Evolutionary conservation across 1,139 yeast species (phyloP).

Genomic region (Scheffersomyces lignicola): DNA sequence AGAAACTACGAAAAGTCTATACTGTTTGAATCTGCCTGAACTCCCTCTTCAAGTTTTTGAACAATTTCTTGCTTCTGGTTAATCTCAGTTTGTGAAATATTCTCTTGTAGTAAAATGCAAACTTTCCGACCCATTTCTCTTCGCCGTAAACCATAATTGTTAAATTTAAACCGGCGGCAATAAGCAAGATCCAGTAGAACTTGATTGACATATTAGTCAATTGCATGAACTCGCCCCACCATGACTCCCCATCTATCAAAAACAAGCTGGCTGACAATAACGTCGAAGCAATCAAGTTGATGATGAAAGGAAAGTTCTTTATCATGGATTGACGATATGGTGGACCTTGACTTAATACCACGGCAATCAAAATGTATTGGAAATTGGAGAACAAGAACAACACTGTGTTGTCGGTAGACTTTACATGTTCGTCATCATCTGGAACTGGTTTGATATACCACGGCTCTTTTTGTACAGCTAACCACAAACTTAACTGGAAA

Average conservation of each 20-base stretch:
- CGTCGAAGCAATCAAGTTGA: constrained; percentile 55
- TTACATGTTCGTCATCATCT: constrained; percentile 82
- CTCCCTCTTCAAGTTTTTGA: constrained; percentile 36
- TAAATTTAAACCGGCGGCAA: constrained; percentile 52
- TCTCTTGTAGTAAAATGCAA: constrained; percentile 34
- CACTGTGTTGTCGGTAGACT: constrained; percentile 86
- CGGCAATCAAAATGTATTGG: constrained; percentile 84
- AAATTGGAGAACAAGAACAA: constrained; percentile 79
- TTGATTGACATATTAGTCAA: constrained; percentile 57
- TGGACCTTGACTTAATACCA: constrained; percentile 84
- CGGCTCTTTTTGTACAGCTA: constrained; percentile 49
- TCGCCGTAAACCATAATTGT: constrained; percentile 48
- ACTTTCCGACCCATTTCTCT: constrained; percentile 23
- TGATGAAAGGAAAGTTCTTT: constrained; percentile 69
- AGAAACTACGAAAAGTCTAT: constrained; percentile 9
- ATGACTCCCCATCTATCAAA: constrained; percentile 46
- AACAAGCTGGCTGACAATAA: constrained; percentile 52
- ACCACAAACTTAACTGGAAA: constrained; percentile 74
- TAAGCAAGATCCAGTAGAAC: constrained; percentile 53
- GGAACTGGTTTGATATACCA: constrained; percentile 87
- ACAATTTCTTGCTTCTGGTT: constrained; percentile 37
- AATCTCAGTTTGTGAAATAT: constrained; percentile 18
- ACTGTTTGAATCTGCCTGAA: constrained; percentile 16
- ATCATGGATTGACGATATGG: constrained; percentile 86
- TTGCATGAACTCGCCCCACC: constrained; percentile 71